Base-by-base conservation (phyloP, 306 rosid species). In the Prunus mume region DNA sequence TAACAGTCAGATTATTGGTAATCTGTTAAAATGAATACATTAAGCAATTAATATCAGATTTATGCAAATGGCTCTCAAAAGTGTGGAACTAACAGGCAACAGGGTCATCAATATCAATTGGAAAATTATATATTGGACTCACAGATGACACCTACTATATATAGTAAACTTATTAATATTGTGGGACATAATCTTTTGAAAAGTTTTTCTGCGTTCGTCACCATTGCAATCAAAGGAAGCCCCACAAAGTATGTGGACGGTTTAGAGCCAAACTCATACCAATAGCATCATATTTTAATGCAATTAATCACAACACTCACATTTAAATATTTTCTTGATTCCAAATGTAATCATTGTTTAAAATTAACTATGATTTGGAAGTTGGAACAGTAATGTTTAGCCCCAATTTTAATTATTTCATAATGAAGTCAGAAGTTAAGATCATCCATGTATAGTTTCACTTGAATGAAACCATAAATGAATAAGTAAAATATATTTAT, bases 191-290 rank as follows among this genome's bases (percentile, higher is more conserved):
- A 9, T 10, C 9, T 58, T 77, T 61, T 27, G 9, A 55, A 45
- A 24, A 45, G 30, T 11, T 18, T 56, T 56, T n/a, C 1, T 7
- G 15, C 13, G 30, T 56, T 25, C 17, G 71, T n/a, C 75, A 77
- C 51, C n/a, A 47, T 47, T 68, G 68, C 32, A 68, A 58, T 69
- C 58, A 70, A 78, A 58, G 50, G 25, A 65, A 25, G 18, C 81
- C 63, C 32, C 70, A 69, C 71, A 6, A 6, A 61, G n/a, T 8
- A 41, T 41, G 67, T 55, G 60, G 63, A 78, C 65, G 61, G 64
- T 32, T 78, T 57, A 77, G 25, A 19, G 68, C 62, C 38, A 55
- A 60, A 7, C 9, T 57, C 51, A 14, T 24, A 27, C 47, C 60
- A 61, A 61, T 61, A 27, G 27, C 27, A 61, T 58, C 9, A 55